Percentiles rank a stretch among this genome's conserved stretches.
Evolutionary conservation across 768 basidiomycete genomes (phyloP).

Genomic region (Hortiboletus flavorubellus): DNA sequence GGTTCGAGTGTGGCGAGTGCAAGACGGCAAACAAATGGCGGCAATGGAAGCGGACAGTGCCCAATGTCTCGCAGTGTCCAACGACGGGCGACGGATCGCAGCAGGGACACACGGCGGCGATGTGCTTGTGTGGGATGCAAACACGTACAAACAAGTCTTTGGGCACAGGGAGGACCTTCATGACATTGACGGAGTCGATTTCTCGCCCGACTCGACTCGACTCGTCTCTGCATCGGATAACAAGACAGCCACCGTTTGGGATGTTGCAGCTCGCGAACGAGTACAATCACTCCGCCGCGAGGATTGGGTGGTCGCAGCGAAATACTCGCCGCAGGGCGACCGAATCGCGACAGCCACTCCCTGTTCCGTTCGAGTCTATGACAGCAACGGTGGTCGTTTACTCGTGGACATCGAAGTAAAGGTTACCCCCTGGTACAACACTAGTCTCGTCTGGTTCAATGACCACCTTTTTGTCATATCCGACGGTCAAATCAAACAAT

Average conservation of each 20-base stretch:
- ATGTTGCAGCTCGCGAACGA: neutral
- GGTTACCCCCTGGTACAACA: neutral
- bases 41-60: too few species aligned
- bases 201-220: too few species aligned
- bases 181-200: too few species aligned
- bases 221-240: too few species aligned
- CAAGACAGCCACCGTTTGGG: neutral
- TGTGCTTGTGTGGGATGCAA: too few species aligned
- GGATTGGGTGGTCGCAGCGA: neutral
- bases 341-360: neutral
- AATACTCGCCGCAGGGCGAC: neutral
- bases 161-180: too few species aligned
- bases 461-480: neutral
- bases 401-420: neutral
- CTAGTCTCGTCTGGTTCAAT: neutral
- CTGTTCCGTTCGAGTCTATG: neutral
- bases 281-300: neutral
- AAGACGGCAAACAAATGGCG: too few species aligned
- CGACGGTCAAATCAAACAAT: neutral
- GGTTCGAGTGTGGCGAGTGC: too few species aligned
- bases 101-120: too few species aligned
- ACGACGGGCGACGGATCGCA: too few species aligned
- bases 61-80: too few species aligned
- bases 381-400: neutral
- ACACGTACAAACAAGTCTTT: too few species aligned